These are phyloP conservation scores for Senna tora DNA, from an alignment of 306 rosid genomes.

Conservation along the genomic window DNA sequence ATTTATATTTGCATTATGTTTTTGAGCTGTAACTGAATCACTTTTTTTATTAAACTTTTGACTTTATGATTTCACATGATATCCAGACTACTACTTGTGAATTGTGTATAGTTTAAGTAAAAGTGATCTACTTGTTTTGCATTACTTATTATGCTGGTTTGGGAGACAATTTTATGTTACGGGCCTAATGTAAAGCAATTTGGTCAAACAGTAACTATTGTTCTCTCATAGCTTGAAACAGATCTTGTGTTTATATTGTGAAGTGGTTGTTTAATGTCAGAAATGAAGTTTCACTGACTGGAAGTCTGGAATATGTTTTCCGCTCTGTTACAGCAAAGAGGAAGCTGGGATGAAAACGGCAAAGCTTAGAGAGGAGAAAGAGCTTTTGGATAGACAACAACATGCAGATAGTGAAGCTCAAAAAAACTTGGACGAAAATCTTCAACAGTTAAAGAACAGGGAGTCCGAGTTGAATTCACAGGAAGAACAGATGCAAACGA, in stretches of 20 bases:
- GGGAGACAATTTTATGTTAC: neutral
- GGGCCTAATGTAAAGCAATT: neutral
- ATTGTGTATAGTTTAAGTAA: neutral
- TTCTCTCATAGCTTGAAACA: neutral
- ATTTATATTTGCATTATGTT: slow-evolving; percentile 25
- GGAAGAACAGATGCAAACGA: slow-evolving; percentile 72
- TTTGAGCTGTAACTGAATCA: slow-evolving; percentile 12
- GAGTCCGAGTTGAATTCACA: slow-evolving; percentile 73
- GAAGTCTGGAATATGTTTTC: slow-evolving; percentile 5
- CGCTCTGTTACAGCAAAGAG: slow-evolving; percentile 78
- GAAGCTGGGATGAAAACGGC: slow-evolving; percentile 97
- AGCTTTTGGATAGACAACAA: slow-evolving; percentile 87
- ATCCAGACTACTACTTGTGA: slow-evolving; percentile 13
- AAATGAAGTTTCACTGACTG: slow-evolving; percentile 5
- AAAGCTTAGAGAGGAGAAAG: slow-evolving; percentile 90
- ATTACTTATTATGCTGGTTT: slow-evolving; percentile 2
- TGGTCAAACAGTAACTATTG: neutral
- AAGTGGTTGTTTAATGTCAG: slow-evolving; percentile 6
- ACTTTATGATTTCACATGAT: slow-evolving; percentile 26
- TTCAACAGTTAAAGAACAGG: slow-evolving; percentile 79
- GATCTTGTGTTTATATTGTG: slow-evolving; percentile 21
- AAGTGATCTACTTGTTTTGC: neutral
- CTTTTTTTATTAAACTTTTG: neutral
- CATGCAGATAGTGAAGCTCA: slow-evolving; percentile 92
- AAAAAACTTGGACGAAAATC: slow-evolving; percentile 94